Evolutionary conservation across 2,329 filamentous ascomycete genomes (phyloP).

Genomic region (Coniella lustricola): DNA sequence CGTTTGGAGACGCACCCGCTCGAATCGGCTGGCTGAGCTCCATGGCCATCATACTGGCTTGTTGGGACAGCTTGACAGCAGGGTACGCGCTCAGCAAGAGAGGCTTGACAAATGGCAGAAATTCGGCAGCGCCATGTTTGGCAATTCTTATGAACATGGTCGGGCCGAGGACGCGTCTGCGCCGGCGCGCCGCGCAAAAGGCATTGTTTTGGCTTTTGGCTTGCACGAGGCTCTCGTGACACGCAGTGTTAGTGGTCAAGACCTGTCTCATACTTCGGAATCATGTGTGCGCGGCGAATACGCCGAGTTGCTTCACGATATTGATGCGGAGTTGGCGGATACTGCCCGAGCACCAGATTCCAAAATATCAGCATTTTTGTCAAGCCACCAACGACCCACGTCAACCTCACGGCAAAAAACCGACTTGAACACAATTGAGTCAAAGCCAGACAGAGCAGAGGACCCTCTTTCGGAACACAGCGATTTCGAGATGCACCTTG

Average conservation of each 20-base stretch:
- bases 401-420: neutral
- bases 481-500: conserved; percentile 43
- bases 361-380: conserved; percentile 20
- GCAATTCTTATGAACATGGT: conserved; percentile 23
- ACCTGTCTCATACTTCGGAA: conserved; percentile 17
- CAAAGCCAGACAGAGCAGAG: too few species aligned
- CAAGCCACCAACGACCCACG: neutral
- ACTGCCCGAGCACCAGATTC: conserved; percentile 19
- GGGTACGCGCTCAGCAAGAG: conserved; percentile 59
- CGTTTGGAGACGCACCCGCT: conserved; percentile 62
- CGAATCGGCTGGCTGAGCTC: conserved; percentile 50
- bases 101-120: conserved; percentile 67
- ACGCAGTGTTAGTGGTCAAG: conserved; percentile 27
- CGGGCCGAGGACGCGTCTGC: conserved; percentile 18
- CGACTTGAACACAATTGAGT: too few species aligned
- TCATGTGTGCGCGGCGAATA: conserved; percentile 35
- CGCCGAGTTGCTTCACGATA: conserved; percentile 31
- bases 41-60: conserved; percentile 44
- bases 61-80: conserved; percentile 62
- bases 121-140: conserved; percentile 49
- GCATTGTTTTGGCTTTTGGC: conserved; percentile 48
- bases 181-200: conserved; percentile 25
- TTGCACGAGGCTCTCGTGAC: conserved; percentile 43
- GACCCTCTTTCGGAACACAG: conserved; percentile 43
- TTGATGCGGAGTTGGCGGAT: conserved; percentile 34